phyloP scores from a whole-genome alignment of 495 filamentous ascomycete genomes.

The Clavariopsis aquatica region DNA sequence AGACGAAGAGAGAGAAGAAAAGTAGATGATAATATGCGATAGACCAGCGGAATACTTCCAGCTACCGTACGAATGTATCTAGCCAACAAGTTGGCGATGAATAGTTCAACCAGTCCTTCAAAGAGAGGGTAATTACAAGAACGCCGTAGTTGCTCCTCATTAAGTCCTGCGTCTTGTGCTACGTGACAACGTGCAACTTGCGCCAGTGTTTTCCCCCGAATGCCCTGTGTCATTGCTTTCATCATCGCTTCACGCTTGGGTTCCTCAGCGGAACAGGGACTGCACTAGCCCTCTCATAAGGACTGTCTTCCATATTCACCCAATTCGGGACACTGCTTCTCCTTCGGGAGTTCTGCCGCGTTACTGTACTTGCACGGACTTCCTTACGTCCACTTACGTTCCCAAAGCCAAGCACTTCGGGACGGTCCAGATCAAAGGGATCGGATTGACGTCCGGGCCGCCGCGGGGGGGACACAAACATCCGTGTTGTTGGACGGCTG shows the following conservation, averaged over 20 bases:
- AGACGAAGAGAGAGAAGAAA: constrained; percentile 1
- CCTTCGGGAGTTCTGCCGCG: constrained; percentile 29
- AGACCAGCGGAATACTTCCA: neutral
- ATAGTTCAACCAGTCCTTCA: constrained; percentile 10
- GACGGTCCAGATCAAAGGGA: constrained; percentile 37
- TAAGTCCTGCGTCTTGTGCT: constrained; percentile 13
- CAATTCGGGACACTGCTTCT: constrained; percentile 31
- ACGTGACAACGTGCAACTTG: neutral
- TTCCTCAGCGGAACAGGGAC: constrained; percentile 22
- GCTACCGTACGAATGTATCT: neutral
- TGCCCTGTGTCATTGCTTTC: neutral
- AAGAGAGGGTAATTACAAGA: neutral
- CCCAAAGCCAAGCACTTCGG: constrained; percentile 34
- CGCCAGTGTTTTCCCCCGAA: neutral
- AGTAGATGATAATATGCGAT: neutral
- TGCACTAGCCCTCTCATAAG: constrained; percentile 22
- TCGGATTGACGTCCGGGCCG: constrained; percentile 29
- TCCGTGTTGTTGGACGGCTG: constrained; percentile 31
- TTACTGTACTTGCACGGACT: constrained; percentile 31
- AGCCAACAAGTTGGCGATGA: neutral
- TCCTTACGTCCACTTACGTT: constrained; percentile 21
- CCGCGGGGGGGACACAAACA: constrained; percentile 15
- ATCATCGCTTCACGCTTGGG: constrained; percentile 15
- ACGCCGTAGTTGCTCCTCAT: constrained; percentile 16
- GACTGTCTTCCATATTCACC: constrained; percentile 27